phyloP scores from a whole-genome alignment of 1,284 basidiomycete genomes.

The Marasmius sp. region DNA sequence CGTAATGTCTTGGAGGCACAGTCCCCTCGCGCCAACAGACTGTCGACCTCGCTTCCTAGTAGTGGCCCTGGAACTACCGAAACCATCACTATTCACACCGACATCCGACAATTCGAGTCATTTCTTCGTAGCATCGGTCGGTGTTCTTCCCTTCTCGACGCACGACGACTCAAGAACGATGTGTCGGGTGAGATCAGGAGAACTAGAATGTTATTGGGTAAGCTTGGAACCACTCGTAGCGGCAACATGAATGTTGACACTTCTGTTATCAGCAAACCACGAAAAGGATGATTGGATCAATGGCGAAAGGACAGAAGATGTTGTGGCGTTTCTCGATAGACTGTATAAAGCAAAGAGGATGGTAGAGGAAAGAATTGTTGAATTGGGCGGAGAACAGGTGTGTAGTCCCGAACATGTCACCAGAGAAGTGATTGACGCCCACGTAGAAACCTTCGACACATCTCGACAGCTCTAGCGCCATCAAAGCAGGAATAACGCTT shows the following conservation, averaged over 20 bases:
- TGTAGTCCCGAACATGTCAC: conserved; percentile 35
- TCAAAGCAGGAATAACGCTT: conserved; percentile 49
- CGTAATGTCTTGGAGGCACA: conserved; percentile 82
- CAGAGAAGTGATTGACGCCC: background rate
- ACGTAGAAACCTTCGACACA: conserved; percentile 26
- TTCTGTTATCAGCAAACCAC: conserved; percentile 57
- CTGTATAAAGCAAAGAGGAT: conserved; percentile 85
- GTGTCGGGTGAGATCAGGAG: conserved; percentile 84
- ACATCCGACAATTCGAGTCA: conserved; percentile 82
- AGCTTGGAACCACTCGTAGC: conserved; percentile 14
- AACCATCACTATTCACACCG: conserved; percentile 74
- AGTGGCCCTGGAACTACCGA: conserved; percentile 46
- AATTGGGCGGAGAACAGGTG: conserved; percentile 69
- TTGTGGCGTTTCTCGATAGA: conserved; percentile 85
- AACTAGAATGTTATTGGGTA: conserved; percentile 72
- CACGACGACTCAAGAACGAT: conserved; percentile 87
- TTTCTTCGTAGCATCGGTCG: conserved; percentile 85
- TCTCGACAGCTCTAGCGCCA: conserved; percentile 34
- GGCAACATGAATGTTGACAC: background rate
- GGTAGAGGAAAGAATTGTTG: conserved; percentile 81
- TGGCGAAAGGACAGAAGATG: conserved; percentile 78
- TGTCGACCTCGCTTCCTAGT: conserved; percentile 31
- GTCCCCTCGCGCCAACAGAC: conserved; percentile 49
- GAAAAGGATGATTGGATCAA: conserved; percentile 85
- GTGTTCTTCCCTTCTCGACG: conserved; percentile 83